Evolutionary conservation across 1,139 yeast genomes (phyloP), one percentile per base, ranked within the genome.

Genomic region (Arxiozyma telluris): DNA sequence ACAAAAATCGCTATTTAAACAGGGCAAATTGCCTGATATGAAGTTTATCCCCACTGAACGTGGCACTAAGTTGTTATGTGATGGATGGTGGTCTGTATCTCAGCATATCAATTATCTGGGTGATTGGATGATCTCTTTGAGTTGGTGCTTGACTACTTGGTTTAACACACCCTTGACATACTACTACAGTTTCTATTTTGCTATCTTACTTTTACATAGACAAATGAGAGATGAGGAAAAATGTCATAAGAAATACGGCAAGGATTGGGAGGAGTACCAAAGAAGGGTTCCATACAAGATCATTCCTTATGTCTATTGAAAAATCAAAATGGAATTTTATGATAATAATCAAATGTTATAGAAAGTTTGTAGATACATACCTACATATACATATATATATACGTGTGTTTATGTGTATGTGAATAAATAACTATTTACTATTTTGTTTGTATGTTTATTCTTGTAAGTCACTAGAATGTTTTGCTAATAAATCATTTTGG

Each of bases 51-150:
- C 79, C 58, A 86, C 97, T 1, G 74, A 77, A 39, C 81, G 87
- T 17, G 96, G 96, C 1, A 85, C 96, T 43, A 86, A 81, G 64
- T 77, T 93, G 59, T 74, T 93, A 53, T 79, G 83, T 55, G 94
- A 89, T 63, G 97, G 98, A 1, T 93, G 98, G 98, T 93, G 98
- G 98, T 87, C 87, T 3, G 71, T 76, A 44, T 83, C 96, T 7
- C 96, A 96, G 62, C 98, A 93, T 69, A 89, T 89, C 68, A 93
- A 93, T 68, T 93, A 93, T 71, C 78, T 91, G 58, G 98, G 98
- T 44, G 98, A 93, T 72, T 90, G 97, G 94, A 67, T 94, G 51
- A 83, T 90, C 66, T 90, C 97, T 0, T 78, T 88, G 75, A 82
- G 96, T 47, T 91, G 96, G 95, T 90, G 97, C 69, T 75, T 93